Base-by-base conservation (phyloP, 2,329 filamentous ascomycete genomes). In the Hymenoscyphus albidus region DNA sequence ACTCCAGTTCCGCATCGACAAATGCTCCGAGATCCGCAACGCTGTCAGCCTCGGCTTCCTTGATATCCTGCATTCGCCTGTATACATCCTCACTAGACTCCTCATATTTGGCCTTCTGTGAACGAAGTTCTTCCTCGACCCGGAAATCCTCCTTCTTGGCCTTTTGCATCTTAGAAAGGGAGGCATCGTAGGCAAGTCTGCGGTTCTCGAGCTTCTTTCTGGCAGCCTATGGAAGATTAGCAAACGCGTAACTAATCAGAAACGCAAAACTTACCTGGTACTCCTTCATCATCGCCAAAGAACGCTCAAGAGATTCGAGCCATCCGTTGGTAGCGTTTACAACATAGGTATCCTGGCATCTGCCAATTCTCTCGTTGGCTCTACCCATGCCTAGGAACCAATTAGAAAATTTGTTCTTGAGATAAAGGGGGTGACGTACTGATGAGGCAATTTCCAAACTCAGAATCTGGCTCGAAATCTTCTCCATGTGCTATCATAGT, bases 181-280 rank as follows among this genome's bases (percentile, higher is more conserved):
- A 93, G 40, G 94, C 90, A 76, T 98, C 94, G 77, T 96, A 97
- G 68, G 93, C 93, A 64, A 98, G 82, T 66, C 94, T 87, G 65
- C 94, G 88, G 73, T 82, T 91, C 76, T 98, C 95, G 69, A 98
- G 89, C 85, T 96, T 97, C 85, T 95, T 97, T 74, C 94, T 90
- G 60, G 94, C 87, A 69, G 85, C 83, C 89, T 89, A 66, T 65
- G 65, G 38, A 63, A 38, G 58, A 72, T 63, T 42, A 31, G 22
- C 72, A 66, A 73, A 51, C 22, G 44, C 1, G 65, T 51, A 32
- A 62, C 4, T 2, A 9, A 31, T 13, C 5, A 56, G 0, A 42
- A 57, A 32, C 16, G 38, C 14, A 14, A 16, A 44, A 76, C 84
- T 62, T 82, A 94, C 91, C 84, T 97, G 93, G 73, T 97, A 98